A percentile compares a stretch with the other conserved stretches of the same genome.
Conservation (phyloP, 1,139 yeast genomes). For the Meyerozyma sp. region DNA sequence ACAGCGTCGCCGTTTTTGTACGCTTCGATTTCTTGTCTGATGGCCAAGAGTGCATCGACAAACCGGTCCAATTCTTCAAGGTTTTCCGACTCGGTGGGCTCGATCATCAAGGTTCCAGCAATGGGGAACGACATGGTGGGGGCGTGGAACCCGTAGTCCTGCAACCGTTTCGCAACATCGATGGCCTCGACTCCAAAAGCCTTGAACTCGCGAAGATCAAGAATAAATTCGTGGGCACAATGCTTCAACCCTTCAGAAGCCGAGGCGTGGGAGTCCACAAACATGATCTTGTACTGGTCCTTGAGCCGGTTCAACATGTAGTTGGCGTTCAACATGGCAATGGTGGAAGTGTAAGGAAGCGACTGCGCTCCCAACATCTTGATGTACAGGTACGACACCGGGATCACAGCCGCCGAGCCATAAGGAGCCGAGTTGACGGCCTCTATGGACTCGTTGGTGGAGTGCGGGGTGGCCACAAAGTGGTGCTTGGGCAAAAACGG, state of each 20-base stretch:
- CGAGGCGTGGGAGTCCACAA: slow-evolving; percentile 47
- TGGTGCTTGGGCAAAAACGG: slow-evolving; percentile 83
- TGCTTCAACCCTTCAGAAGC: slow-evolving; percentile 55
- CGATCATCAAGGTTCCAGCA: slow-evolving; percentile 94
- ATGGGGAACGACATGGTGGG: slow-evolving; percentile 99
- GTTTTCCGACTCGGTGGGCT: slow-evolving; percentile 95
- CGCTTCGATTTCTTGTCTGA: slow-evolving; percentile 78
- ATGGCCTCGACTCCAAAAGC: slow-evolving; percentile 83
- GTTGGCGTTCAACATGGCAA: slow-evolving; percentile 93
- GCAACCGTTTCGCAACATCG: slow-evolving; percentile 93
- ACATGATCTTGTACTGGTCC: slow-evolving; percentile 69
- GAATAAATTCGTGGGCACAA: slow-evolving; percentile 95
- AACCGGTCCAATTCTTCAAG: slow-evolving; percentile 85
- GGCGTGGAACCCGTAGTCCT: slow-evolving; percentile 97
- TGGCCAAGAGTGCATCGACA: slow-evolving; percentile 79
- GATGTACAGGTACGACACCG: slow-evolving; percentile 91
- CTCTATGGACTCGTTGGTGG: slow-evolving; percentile 51
- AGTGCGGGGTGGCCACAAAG: slow-evolving; percentile 54
- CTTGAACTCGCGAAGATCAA: slow-evolving; percentile 86
- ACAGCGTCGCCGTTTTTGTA: slow-evolving; percentile 60
- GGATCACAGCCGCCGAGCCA: slow-evolving; percentile 91
- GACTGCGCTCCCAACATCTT: slow-evolving; percentile 88
- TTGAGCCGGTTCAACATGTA: slow-evolving; percentile 82
- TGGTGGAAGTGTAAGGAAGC: slow-evolving; percentile 75
- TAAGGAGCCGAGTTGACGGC: slow-evolving; percentile 92